Evolutionary conservation across 1,284 basidiomycete species (phyloP).

Genomic region (Heterobasidion occidentale): DNA sequence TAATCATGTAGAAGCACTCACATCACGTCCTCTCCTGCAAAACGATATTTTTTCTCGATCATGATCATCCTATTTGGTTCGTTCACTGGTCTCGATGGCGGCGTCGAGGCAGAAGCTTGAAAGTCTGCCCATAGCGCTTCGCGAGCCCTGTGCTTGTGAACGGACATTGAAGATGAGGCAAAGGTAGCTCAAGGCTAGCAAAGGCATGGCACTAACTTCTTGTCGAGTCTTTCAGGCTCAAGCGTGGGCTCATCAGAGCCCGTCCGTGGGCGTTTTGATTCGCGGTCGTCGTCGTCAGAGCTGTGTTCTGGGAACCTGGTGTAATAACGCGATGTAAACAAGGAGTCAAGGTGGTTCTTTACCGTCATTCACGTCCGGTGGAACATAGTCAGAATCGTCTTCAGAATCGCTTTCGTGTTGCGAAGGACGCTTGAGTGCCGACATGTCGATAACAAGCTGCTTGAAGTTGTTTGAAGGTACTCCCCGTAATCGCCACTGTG

Average conservation of each 20-base stretch:
- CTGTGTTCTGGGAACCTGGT: conserved; percentile 25
- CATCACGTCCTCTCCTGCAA: conserved; percentile 68
- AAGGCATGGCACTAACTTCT: conserved; percentile 23
- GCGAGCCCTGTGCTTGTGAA: conserved; percentile 28
- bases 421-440: neutral
- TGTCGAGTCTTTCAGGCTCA: no score
- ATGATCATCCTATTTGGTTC: conserved; percentile 38
- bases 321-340: neutral
- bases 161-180: no score
- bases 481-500: no score
- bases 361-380: conserved; percentile 33
- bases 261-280: conserved; percentile 21
- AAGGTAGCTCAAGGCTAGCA: no score
- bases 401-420: conserved; percentile 45
- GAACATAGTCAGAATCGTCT: conserved; percentile 62
- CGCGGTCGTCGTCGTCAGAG: conserved; percentile 26
- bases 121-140: conserved; percentile 56
- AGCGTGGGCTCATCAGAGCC: conserved; percentile 5
- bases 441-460: conserved; percentile 5
- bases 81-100: conserved; percentile 6
- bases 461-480: neutral
- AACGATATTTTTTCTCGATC: conserved; percentile 59
- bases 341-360: conserved; percentile 5
- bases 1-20: conserved; percentile 27
- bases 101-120: conserved; percentile 36